A percentile compares a stretch with the other conserved stretches of the same genome.
These are phyloP conservation scores for Jatropha curcas DNA, from an alignment of 345 rosid species.

Conservation along the genomic window DNA sequence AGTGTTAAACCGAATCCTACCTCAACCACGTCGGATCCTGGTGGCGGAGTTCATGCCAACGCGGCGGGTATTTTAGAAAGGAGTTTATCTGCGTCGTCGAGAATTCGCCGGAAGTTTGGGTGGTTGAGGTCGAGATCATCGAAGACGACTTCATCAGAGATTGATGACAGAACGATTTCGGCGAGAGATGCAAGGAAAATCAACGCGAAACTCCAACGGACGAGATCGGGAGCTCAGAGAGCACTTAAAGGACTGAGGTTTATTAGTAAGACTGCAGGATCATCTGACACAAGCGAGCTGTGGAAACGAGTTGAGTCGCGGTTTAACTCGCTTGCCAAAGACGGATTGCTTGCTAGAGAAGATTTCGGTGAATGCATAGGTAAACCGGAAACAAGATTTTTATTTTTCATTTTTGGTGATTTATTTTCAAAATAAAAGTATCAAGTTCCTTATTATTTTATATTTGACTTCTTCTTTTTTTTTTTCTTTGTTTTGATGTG, in stretches of 20 bases:
- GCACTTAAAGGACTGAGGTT: constrained; percentile 80
- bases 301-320: constrained; percentile 73
- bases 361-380: constrained; percentile 96
- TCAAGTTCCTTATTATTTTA: too few relatives aligned
- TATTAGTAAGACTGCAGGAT: constrained; percentile 54
- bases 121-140: constrained; percentile 62
- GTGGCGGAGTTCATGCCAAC: neutral
- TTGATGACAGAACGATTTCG: constrained; percentile 26
- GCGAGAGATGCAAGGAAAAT: constrained; percentile 61
- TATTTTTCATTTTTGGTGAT: too few relatives aligned
- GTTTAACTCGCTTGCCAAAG: constrained; percentile 53
- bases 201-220: constrained; percentile 58
- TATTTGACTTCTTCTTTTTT: neutral
- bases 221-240: constrained; percentile 69
- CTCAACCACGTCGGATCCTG: neutral
- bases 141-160: constrained; percentile 44
- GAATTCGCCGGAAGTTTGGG: constrained; percentile 56
- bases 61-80: constrained; percentile 33
- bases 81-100: constrained; percentile 59
- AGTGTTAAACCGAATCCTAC: constrained; percentile 50
- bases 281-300: constrained; percentile 45
- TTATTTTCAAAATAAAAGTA: too few relatives aligned
- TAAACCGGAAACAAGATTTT: too few relatives aligned
- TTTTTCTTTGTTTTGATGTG: neutral
- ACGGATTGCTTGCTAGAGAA: constrained; percentile 75